phyloP scores from a whole-genome alignment of 139 green algal species.

The Coccomyxa sp. region DNA sequence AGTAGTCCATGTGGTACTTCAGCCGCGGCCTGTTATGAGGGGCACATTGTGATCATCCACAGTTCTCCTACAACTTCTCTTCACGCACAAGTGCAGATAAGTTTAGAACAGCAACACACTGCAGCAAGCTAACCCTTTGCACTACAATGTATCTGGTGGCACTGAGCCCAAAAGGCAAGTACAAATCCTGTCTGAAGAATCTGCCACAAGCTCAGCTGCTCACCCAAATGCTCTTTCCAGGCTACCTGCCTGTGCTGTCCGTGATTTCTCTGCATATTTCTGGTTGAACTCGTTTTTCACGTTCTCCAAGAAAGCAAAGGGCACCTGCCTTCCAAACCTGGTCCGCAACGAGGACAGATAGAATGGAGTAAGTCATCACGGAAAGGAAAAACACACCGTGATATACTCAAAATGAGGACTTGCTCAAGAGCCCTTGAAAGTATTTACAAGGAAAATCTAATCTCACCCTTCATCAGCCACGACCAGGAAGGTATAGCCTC shows the following conservation, averaged over 20 bases:
- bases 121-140: not conserved
- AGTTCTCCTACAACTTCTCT: not conserved
- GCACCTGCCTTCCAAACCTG: slow-evolving; percentile 79
- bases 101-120: not conserved
- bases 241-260: slow-evolving; percentile 54
- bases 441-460: too few species aligned
- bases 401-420: not conserved
- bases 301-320: slow-evolving; percentile 87
- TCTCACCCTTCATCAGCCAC: slow-evolving; percentile 6
- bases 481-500: slow-evolving; percentile 55
- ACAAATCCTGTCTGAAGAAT: not conserved
- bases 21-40: slow-evolving; percentile 58
- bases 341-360: slow-evolving; percentile 18
- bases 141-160: not conserved
- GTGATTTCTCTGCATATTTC: slow-evolving; percentile 62
- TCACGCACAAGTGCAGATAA: not conserved
- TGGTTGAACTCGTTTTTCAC: slow-evolving; percentile 64
- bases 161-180: too few species aligned
- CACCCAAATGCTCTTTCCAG: slow-evolving; percentile 80
- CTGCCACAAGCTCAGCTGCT: slow-evolving; percentile 1
- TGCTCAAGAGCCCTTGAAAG: too few species aligned
- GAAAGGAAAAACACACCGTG: not conserved
- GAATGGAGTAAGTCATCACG: slow-evolving; percentile 42
- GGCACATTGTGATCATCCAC: not conserved
- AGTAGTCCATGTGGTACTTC: slow-evolving; percentile 90